Conservation (phyloP, 805 yeast genomes). For the Metahyphopichia silvanorum region DNA sequence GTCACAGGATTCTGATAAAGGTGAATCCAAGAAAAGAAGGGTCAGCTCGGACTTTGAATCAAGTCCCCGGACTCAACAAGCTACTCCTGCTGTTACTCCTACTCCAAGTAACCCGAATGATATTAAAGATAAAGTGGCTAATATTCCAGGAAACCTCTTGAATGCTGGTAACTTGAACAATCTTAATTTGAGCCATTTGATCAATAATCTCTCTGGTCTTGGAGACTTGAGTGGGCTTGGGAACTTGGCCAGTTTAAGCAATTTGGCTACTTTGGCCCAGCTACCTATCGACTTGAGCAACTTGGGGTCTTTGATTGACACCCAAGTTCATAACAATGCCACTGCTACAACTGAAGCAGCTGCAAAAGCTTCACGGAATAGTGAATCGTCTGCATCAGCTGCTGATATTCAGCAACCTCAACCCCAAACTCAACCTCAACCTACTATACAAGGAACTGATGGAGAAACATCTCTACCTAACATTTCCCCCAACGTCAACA, state of each 20-base stretch:
- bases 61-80: neutral
- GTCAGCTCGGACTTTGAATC: slow-evolving; percentile 1
- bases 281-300: slow-evolving; percentile 38
- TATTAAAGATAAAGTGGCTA: no score
- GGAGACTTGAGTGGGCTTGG: slow-evolving; percentile 35
- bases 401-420: slow-evolving; percentile 2
- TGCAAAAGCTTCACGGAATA: slow-evolving; percentile 9
- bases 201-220: slow-evolving; percentile 34
- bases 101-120: neutral
- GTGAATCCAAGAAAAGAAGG: slow-evolving; percentile 4
- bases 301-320: slow-evolving; percentile 27
- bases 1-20: neutral
- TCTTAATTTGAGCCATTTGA: slow-evolving; percentile 40
- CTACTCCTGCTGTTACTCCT: neutral
- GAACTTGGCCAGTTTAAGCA: slow-evolving; percentile 35
- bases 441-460: slow-evolving; percentile 4
- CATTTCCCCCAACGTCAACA: slow-evolving; percentile 17
- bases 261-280: slow-evolving; percentile 41
- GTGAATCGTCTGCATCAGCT: slow-evolving; percentile 3
- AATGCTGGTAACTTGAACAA: slow-evolving; percentile 40
- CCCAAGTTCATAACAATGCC: slow-evolving; percentile 9
- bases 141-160: slow-evolving; percentile 9
- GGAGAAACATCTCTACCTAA: slow-evolving; percentile 14
- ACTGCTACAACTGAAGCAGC: neutral
- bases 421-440: slow-evolving; percentile 2